Base-by-base conservation (phyloP, 768 basidiomycete species). In the Lactarius vividus region DNA sequence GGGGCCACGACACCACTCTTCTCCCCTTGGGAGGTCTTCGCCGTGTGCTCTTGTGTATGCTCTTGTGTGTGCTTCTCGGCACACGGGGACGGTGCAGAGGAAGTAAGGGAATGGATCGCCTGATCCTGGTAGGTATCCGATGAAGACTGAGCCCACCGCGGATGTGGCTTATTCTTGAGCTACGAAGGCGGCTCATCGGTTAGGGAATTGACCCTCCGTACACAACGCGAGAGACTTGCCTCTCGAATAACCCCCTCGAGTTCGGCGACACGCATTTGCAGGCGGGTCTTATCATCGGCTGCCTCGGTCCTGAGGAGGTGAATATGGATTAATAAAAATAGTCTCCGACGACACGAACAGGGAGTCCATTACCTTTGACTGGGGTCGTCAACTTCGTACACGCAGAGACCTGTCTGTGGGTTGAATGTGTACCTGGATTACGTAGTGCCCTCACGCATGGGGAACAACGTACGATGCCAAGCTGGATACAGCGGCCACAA, bases 201-300 rank as follows among this genome's bases (percentile, higher is more conserved):
- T 11, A 63, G 59, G 46, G 15, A 8, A 29, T 16, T 42, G 18
- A n/a, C 37, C 11, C 53, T 18, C 23, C 56, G 31, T 46, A 15
- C 62, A 57, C 39, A 15, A 28, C 23, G 20, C 26, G 33, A 31
- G 31, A 2, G 23, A 72, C 75, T 64, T 71, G 87, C 88, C 80
- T 89, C 89, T n/a, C 91, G 84, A 67, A 93, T 88, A 42, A 92
- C 89, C 59, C 88, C 87, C 75, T 94, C 91, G 0, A 94, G 81
- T 71, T 94, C 91, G 31, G 90, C 90, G 28, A 93, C 88, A 55
- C 91, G 84, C 66, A 85, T 84, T 61, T 89, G 82, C 26, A 93
- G 80, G 42, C 86, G 82, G 39, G 84, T 81, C 53, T 81, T 81
- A 73, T 92, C 91, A 64, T 88, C 88, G 66, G 84, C 83, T 11